Percentiles rank a stretch among this genome's conserved stretches.
These are phyloP conservation scores for Dactylellina sp. DNA, from an alignment of 2,329 filamentous ascomycete species.

Conservation along the genomic window DNA sequence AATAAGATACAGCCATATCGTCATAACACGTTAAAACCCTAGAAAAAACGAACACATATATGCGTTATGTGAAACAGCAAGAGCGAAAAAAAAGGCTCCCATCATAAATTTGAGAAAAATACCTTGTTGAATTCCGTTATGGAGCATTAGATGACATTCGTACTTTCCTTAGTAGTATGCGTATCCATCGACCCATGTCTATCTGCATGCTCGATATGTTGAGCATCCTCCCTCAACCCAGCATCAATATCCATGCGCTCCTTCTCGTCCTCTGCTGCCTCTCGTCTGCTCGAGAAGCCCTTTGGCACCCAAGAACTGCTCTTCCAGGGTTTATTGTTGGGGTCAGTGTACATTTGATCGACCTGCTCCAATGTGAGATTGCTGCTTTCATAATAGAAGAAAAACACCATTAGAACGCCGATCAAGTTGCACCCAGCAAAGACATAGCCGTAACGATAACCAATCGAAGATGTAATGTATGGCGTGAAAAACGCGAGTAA, in stretches of 20 bases:
- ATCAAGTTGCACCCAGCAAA: conserved; percentile 78
- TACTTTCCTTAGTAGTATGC: conserved; percentile 45
- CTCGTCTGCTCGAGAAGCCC: conserved; percentile 65
- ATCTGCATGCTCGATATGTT: conserved; percentile 39
- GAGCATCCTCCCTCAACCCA: conserved; percentile 38
- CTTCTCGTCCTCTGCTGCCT: conserved; percentile 51
- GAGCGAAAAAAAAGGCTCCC: not conserved
- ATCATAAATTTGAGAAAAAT: no score
- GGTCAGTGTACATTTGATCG: conserved; percentile 79
- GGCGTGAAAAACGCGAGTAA: conserved; percentile 81
- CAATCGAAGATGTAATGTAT: conserved; percentile 78
- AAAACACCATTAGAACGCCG: conserved; percentile 76
- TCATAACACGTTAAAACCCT: conserved; percentile 1
- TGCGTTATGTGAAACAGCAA: not conserved
- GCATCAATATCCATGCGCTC: conserved; percentile 40
- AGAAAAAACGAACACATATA: not conserved
- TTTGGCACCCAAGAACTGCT: conserved; percentile 69
- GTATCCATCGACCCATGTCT: conserved; percentile 41
- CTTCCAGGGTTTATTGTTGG: conserved; percentile 72
- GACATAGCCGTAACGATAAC: conserved; percentile 80
- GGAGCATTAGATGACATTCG: conserved; percentile 21
- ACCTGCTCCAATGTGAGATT: conserved; percentile 81
- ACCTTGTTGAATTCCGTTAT: no score
- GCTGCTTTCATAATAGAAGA: conserved; percentile 80
- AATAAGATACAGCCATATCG: not conserved